Evolutionary conservation across 169 alveolate genomes (phyloP).

Genomic region (Plasmodium billcollinsi): DNA sequence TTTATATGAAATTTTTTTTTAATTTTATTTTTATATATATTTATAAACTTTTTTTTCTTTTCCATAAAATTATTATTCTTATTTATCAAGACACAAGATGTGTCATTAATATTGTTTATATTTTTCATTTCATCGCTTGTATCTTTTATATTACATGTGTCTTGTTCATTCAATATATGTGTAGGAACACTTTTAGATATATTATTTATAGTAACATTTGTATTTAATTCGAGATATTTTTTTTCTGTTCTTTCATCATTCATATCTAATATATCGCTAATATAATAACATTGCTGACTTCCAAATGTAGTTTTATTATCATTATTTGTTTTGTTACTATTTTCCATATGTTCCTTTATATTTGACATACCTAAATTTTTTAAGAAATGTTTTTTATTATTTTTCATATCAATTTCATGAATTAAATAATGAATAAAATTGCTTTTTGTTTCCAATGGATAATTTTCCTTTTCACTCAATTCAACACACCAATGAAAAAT

Average conservation of each 20-base stretch:
- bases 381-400: not conserved
- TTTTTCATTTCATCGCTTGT: not conserved
- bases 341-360: not conserved
- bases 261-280: conserved; percentile 26
- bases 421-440: conserved; percentile 45
- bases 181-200: too few species aligned
- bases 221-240: not conserved
- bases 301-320: not conserved
- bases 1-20: conserved; percentile 22
- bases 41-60: conserved; percentile 11
- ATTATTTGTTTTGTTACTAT: not conserved
- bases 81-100: not conserved
- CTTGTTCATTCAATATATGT: not conserved
- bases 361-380: not conserved
- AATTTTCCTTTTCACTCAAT: conserved; percentile 48
- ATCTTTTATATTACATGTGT: not conserved
- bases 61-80: not conserved
- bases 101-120: not conserved
- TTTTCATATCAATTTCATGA: conserved; percentile 11
- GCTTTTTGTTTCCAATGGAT: conserved; percentile 24
- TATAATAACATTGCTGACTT: not conserved
- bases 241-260: conserved; percentile 16
- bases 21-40: conserved; percentile 22
- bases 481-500: conserved; percentile 63
- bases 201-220: too few species aligned